Evolutionary conservation across 441 rosid genomes (phyloP).

Genomic region (Bocquillonia castaneifolia): DNA sequence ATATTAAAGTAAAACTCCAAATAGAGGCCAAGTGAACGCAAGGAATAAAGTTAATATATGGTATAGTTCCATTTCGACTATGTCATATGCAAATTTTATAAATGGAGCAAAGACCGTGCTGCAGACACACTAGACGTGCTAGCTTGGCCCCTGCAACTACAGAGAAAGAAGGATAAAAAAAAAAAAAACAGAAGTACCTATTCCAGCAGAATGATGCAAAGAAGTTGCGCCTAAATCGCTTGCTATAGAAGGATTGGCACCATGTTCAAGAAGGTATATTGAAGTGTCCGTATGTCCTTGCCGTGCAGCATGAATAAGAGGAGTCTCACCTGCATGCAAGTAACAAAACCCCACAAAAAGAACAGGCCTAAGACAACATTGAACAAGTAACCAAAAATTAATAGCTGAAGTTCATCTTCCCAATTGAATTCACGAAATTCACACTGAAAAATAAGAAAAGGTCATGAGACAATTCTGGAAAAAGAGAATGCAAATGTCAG

Average conservation of each 20-base stretch:
- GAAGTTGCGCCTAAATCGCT: constrained; percentile 85
- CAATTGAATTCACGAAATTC: not conserved
- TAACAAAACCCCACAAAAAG: constrained; percentile 10
- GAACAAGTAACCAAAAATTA: not conserved
- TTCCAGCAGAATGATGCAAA: constrained; percentile 86
- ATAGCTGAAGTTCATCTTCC: not conserved
- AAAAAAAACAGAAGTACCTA: constrained; percentile 39
- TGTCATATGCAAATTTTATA: not conserved
- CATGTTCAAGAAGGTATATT: constrained; percentile 67
- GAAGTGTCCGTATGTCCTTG: constrained; percentile 74
- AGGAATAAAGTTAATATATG: not conserved
- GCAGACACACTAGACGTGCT: constrained; percentile 4
- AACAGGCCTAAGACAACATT: not conserved
- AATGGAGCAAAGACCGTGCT: not conserved
- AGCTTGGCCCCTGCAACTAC: not conserved
- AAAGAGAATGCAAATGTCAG: not conserved
- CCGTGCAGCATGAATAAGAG: constrained; percentile 85
- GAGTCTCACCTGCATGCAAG: constrained; percentile 69
- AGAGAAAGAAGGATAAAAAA: not conserved
- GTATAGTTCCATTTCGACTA: not conserved
- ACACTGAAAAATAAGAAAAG: not conserved
- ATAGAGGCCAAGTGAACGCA: not conserved
- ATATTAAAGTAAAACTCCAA: not conserved
- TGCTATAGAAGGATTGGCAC: constrained; percentile 62
- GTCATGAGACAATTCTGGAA: not conserved